Percentiles rank a stretch among this genome's conserved stretches.
phyloP scores from a whole-genome alignment of 2,329 filamentous ascomycete species.

The Epicoccum nigrum region DNA sequence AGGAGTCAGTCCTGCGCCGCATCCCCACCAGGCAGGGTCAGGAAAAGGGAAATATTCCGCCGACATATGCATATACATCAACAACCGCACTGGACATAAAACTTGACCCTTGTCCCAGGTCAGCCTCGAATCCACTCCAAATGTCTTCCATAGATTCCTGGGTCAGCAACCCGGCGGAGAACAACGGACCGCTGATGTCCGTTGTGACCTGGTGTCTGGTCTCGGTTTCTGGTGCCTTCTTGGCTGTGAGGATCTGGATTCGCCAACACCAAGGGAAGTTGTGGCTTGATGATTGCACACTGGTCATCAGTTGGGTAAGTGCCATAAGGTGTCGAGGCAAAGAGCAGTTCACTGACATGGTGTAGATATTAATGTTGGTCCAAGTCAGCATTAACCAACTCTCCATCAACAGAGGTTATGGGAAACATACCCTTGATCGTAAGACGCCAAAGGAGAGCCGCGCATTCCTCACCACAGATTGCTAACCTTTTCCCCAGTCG shows the following conservation, averaged over 20 bases:
- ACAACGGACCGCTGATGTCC: neutral
- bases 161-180: neutral
- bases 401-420: neutral
- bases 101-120: conserved; percentile 1
- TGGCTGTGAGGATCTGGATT: conserved; percentile 1
- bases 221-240: neutral
- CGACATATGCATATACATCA: neutral
- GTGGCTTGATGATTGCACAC: neutral
- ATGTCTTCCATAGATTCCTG: neutral
- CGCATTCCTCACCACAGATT: neutral
- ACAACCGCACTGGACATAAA: conserved; percentile 1
- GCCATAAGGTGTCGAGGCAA: neutral
- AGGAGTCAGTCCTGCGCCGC: neutral
- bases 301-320: neutral
- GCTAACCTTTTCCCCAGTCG: neutral
- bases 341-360: neutral
- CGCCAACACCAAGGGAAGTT: neutral
- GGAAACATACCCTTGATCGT: conserved; percentile 3
- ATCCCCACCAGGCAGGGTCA: neutral
- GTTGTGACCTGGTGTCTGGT: conserved; percentile 2
- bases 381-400: conserved; percentile 1
- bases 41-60: neutral
- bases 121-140: neutral
- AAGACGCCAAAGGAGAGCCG: neutral
- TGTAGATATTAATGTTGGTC: neutral